These are phyloP conservation scores for Santalum album DNA, from an alignment of 164 flowering plant genomes.

Conservation along the genomic window DNA sequence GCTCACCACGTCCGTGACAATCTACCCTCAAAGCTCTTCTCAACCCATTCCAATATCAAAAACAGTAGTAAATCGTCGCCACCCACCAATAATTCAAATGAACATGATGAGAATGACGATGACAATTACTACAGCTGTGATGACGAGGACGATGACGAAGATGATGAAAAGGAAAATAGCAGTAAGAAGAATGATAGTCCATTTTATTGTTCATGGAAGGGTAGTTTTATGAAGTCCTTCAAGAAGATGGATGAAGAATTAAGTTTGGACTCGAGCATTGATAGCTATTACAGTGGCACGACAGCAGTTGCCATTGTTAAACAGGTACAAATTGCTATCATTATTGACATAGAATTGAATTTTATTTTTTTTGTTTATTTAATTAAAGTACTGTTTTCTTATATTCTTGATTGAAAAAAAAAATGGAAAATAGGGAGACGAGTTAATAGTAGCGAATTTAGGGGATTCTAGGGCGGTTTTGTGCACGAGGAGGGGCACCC, in stretches of 20 bases:
- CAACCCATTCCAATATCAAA: too few relatives aligned
- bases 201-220: constrained; percentile 32
- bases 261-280: constrained; percentile 20
- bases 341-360: too few relatives aligned
- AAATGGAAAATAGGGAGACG: constrained; percentile 53
- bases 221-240: constrained; percentile 38
- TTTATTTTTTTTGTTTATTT: too few relatives aligned
- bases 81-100: not conserved
- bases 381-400: too few relatives aligned
- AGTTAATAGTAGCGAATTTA: constrained; percentile 64
- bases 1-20: constrained; percentile 47
- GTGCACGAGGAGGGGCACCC: constrained; percentile 39
- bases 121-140: too few relatives aligned
- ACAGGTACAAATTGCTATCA: constrained; percentile 30
- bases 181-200: not conserved
- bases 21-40: constrained; percentile 49
- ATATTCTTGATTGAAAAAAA: too few relatives aligned
- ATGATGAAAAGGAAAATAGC: constrained; percentile 1
- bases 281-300: constrained; percentile 58
- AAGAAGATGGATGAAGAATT: constrained; percentile 59
- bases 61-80: constrained; percentile 14
- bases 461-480: constrained; percentile 90
- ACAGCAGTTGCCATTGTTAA: constrained; percentile 60
- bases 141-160: constrained; percentile 7
- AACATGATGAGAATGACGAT: not conserved